phyloP scores from a whole-genome alignment of 2,329 filamentous ascomycete species.

The Cephalotrichum gorgonifer region DNA sequence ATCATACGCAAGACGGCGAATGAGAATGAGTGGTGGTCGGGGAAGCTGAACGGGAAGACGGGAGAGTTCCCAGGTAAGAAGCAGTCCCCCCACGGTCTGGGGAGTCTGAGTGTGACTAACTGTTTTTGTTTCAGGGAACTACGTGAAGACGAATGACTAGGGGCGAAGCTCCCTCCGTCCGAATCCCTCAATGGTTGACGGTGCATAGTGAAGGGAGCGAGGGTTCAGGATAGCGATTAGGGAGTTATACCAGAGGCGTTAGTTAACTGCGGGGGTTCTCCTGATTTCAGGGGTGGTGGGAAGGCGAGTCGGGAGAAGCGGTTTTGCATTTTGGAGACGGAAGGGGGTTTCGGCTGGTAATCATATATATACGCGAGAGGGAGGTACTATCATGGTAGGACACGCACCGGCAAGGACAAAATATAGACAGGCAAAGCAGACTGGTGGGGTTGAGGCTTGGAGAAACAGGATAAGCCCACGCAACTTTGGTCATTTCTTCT shows the following conservation, averaged over 20 bases:
- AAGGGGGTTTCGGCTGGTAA: no score
- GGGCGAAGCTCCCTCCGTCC: background rate
- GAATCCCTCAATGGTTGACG: background rate
- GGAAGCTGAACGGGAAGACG: constrained; percentile 65
- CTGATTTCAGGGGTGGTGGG: background rate
- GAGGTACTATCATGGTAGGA: no score
- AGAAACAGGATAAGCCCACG: no score
- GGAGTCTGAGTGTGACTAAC: background rate
- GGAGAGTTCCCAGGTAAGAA: constrained; percentile 91
- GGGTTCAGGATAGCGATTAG: background rate
- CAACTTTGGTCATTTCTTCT: no score
- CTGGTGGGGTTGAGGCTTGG: no score
- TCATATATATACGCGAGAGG: no score
- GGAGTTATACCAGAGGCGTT: background rate
- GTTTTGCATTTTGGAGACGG: no score
- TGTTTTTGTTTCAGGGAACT: constrained; percentile 1
- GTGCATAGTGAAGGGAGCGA: background rate
- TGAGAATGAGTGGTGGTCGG: constrained; percentile 96
- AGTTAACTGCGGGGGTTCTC: background rate
- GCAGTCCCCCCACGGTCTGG: background rate
- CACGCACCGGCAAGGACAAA: no score
- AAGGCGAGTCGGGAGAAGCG: background rate
- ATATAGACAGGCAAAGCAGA: no score
- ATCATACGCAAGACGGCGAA: constrained; percentile 76
- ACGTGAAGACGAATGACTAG: constrained; percentile 3